Percentiles rank a stretch among this genome's conserved stretches.
These are phyloP conservation scores for Globisporangium yorkense DNA, from an alignment of 352 stramenopile species.

Conservation along the genomic window DNA sequence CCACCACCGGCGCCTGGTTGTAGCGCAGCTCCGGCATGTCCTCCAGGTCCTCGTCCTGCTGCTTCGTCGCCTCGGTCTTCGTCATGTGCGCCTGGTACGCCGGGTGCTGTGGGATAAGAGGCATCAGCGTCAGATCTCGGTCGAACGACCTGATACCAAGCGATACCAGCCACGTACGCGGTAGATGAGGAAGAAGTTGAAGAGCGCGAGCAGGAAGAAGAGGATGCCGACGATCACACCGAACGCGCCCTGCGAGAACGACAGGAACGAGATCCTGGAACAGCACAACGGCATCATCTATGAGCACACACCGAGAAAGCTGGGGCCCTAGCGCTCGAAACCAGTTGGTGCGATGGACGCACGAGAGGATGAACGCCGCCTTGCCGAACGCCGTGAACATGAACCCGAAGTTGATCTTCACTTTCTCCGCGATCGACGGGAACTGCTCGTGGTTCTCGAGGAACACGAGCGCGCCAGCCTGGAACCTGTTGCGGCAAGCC, in stretches of 20 bases:
- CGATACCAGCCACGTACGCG: conserved; percentile 34
- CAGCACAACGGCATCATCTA: conserved; percentile 1
- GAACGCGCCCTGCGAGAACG: conserved; percentile 76
- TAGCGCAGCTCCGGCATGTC: conserved; percentile 77
- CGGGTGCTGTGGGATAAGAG: conserved; percentile 42
- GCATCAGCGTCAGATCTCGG: too few species aligned
- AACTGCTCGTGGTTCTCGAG: conserved; percentile 85
- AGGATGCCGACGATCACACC: conserved; percentile 67
- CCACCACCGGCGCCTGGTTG: conserved; percentile 49
- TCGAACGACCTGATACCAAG: neutral
- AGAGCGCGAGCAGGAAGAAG: conserved; percentile 69
- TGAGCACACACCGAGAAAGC: neutral
- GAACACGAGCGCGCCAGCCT: conserved; percentile 62
- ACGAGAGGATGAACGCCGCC: conserved; percentile 79
- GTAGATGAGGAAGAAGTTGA: conserved; percentile 87
- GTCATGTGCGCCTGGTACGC: conserved; percentile 77
- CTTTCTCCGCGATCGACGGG: conserved; percentile 62
- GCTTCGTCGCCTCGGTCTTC: conserved; percentile 41
- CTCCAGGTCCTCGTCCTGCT: conserved; percentile 59
- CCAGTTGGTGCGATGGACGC: conserved; percentile 11
- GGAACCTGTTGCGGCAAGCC: conserved; percentile 24
- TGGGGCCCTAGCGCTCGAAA: neutral
- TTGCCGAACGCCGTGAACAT: conserved; percentile 86
- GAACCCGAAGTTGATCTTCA: conserved; percentile 86
- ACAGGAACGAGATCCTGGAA: conserved; percentile 68